A percentile compares a stretch with the other conserved stretches of the same genome.
phyloP scores from a whole-genome alignment of 164 flowering plant species.

The Magnolia officinalis region DNA sequence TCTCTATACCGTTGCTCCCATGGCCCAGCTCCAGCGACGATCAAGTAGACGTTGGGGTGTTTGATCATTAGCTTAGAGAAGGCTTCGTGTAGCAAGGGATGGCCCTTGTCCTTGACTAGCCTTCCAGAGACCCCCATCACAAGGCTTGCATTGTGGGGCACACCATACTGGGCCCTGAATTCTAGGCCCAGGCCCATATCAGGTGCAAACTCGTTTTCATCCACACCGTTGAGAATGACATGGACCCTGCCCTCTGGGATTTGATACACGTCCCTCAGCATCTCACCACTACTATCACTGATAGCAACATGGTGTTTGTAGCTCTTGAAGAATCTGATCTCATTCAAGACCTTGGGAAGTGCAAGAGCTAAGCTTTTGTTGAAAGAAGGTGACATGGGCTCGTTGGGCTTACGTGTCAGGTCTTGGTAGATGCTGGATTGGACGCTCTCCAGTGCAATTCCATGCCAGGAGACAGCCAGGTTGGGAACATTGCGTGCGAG shows the following conservation, averaged over 20 bases:
- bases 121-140: conserved; percentile 85
- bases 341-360: conserved; percentile 58
- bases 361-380: conserved; percentile 41
- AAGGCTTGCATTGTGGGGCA: conserved; percentile 56
- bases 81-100: conserved; percentile 67
- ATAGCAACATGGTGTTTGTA: conserved; percentile 80
- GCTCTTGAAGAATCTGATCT: conserved; percentile 70
- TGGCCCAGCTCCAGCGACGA: conserved; percentile 87
- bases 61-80: conserved; percentile 36
- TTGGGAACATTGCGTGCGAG: conserved; percentile 54
- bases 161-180: conserved; percentile 48
- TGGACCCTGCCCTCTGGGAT: conserved; percentile 71
- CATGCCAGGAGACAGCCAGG: conserved; percentile 87
- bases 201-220: conserved; percentile 40
- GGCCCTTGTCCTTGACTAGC: conserved; percentile 85
- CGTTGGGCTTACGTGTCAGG: conserved; percentile 41
- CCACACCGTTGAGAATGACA: conserved; percentile 79
- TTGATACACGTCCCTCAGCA: conserved; percentile 80
- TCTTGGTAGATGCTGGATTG: conserved; percentile 76
- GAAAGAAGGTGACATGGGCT: conserved; percentile 48
- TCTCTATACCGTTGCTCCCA: conserved; percentile 69
- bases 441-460: conserved; percentile 74
- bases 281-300: conserved; percentile 87
- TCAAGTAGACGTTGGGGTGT: conserved; percentile 43
- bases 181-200: conserved; percentile 33